Evolutionary conservation across 225 moss, liverwort and hornwort genomes (phyloP), one percentile per base, ranked within the genome.

Genomic region (Anthoceros angustus): DNA sequence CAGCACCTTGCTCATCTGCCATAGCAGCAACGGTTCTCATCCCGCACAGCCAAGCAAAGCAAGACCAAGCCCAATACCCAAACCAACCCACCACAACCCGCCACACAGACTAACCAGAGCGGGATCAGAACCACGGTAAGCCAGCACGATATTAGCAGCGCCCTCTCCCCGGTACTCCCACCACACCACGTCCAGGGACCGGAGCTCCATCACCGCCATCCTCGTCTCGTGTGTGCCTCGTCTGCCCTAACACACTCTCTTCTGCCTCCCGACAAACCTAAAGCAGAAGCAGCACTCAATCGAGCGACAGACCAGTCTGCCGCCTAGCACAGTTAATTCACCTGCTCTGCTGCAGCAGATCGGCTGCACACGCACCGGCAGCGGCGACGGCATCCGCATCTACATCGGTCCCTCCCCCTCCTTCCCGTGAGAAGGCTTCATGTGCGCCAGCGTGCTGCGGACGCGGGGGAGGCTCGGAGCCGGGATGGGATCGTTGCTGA

Each of bases 151-250:
- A 64, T 88, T 95, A n/a, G 95, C 91, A 25, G 88, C 91, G 10
- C 91, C 88, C 83, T 91, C 86, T 26, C 95, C 91, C 79, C 95
- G 76, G 66, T 95, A 91, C 2, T 70, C 64, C 86, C 91, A 95
- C 62, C 84, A 84, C 40, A 76, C 78, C 42, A 83, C 90, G 60
- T 87, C 93, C 64, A 74, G 73, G 55, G 55, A 18, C 18, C n/a
- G 15, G n/a, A 55, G 14, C 55, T 55, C 23, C 55, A 55, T 55
- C 55, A 55, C 55, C 55, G 55, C n/a, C 55, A 55, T 55, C n/a
- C 7, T 9, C 0, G 55, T 5, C 55, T 55, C n/a, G 7, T 23
- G 14, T 9, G 1, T 55, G 18, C 1, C 12, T 55, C 7, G n/a
- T 18, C 14, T 15, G 7, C 23, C 23, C 14, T 55, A 7, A 7